Evolutionary conservation across 768 basidiomycete genomes (phyloP).

Genomic region (Kwoniella dejecticola): DNA sequence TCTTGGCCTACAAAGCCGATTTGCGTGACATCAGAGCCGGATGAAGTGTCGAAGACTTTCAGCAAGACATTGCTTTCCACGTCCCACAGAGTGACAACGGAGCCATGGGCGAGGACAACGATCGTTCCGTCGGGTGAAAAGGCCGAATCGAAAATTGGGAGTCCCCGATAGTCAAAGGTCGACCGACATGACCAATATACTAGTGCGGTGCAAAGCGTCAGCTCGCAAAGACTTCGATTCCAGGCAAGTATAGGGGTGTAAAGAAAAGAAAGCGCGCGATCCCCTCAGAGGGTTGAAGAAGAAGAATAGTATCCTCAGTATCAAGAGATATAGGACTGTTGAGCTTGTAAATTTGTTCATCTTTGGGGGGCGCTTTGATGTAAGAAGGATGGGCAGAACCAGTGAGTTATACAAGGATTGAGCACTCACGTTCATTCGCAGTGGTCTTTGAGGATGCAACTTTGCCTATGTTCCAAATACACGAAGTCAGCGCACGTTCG

Average conservation of each 20-base stretch:
- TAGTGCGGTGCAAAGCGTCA: slow-evolving; percentile 43
- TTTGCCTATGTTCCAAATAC: slow-evolving; percentile 37
- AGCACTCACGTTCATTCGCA: slow-evolving; percentile 44
- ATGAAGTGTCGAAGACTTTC: slow-evolving; percentile 64
- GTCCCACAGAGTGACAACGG: slow-evolving; percentile 74
- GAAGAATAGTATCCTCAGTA: slow-evolving; percentile 51
- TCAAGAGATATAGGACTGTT: slow-evolving; percentile 54
- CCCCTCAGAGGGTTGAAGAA: slow-evolving; percentile 55
- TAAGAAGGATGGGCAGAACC: slow-evolving; percentile 3
- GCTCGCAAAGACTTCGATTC: not conserved
- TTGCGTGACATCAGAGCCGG: slow-evolving; percentile 60
- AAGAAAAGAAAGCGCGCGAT: slow-evolving; percentile 7
- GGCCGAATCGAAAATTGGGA: slow-evolving; percentile 64
- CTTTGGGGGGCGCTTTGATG: slow-evolving; percentile 31
- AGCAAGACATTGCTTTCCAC: slow-evolving; percentile 65
- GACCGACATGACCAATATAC: slow-evolving; percentile 82
- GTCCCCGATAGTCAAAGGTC: slow-evolving; percentile 68
- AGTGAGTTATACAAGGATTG: slow-evolving; percentile 9
- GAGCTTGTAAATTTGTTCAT: slow-evolving; percentile 56
- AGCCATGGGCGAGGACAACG: slow-evolving; percentile 70
- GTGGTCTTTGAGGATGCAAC: slow-evolving; percentile 29
- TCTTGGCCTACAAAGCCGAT: slow-evolving; percentile 68
- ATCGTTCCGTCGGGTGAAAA: slow-evolving; percentile 89
- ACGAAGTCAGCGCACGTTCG: slow-evolving; percentile 2
- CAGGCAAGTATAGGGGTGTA: not conserved